Evolutionary conservation across 2,329 filamentous ascomycete genomes (phyloP).

Genomic region (Colletotrichum sp.): DNA sequence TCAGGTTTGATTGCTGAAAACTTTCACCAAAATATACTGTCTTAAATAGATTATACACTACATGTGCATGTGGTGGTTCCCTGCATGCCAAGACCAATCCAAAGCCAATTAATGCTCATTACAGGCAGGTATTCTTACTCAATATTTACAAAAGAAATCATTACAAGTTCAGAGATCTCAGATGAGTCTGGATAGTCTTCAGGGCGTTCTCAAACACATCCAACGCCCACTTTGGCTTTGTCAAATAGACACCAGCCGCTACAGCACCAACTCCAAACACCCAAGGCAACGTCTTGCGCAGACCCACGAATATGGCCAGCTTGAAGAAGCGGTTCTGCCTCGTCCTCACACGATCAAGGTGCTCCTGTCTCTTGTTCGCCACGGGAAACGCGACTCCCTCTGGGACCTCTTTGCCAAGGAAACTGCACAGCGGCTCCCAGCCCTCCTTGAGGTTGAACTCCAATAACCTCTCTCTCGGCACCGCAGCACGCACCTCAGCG

Average conservation of each 20-base stretch:
- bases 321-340: slow-evolving; percentile 9
- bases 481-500: slow-evolving; percentile 35
- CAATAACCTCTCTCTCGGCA: slow-evolving; percentile 37
- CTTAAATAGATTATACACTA: no score
- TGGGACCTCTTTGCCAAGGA: slow-evolving; percentile 41
- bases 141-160: neutral
- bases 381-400: slow-evolving; percentile 31
- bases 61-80: neutral
- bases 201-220: neutral
- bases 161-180: neutral
- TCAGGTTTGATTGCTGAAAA: neutral
- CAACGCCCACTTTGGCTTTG: neutral
- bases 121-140: neutral
- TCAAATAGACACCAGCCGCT: neutral
- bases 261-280: neutral
- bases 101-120: neutral
- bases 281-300: neutral
- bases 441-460: slow-evolving; percentile 44
- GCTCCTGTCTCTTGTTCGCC: slow-evolving; percentile 32
- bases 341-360: slow-evolving; percentile 2
- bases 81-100: neutral
- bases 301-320: neutral
- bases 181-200: neutral
- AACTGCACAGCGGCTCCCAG: slow-evolving; percentile 45
- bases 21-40: fast-evolving